Evolutionary conservation across 2,329 filamentous ascomycete species (phyloP).

Genomic region (Penicillium sp.): DNA sequence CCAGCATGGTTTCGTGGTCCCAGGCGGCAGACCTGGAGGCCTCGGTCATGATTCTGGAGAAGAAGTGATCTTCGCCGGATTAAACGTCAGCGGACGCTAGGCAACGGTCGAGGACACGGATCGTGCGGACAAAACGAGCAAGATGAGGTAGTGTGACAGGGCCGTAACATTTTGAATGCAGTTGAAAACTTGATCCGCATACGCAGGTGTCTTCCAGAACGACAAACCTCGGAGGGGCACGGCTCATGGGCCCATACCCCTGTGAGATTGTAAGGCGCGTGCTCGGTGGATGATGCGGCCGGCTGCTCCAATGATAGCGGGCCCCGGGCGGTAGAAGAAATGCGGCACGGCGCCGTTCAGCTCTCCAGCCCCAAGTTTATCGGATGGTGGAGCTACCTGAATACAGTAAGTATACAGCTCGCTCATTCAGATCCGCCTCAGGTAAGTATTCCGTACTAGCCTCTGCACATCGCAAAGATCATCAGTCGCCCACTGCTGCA

Average conservation of each 20-base stretch:
- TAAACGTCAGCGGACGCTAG: no score
- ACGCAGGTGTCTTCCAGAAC: slow-evolving; percentile 3
- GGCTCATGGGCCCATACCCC: slow-evolving; percentile 10
- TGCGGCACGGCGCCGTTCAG: slow-evolving; percentile 9
- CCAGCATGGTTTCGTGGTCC: no score
- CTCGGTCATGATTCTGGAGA: no score
- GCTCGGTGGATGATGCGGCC: no score
- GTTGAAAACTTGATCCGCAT: slow-evolving; percentile 13
- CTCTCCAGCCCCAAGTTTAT: slow-evolving; percentile 17
- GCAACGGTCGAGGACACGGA: no score
- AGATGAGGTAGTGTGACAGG: slow-evolving; percentile 20
- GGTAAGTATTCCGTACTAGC: no score
- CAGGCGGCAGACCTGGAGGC: no score
- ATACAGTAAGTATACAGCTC: no score
- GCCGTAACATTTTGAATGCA: slow-evolving; percentile 9
- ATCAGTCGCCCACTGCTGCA: neutral
- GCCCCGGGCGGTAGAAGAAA: neutral
- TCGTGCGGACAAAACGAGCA: slow-evolving; percentile 8
- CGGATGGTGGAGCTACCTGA: slow-evolving; percentile 17
- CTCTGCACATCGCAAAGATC: no score
- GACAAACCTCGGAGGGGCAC: neutral
- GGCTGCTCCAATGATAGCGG: no score
- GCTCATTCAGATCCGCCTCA: slow-evolving; percentile 10
- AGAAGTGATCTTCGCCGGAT: no score
- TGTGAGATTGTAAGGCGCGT: slow-evolving; percentile 6